Evolutionary conservation across 2,329 filamentous ascomycete genomes (phyloP), one percentile per base, ranked within the genome.

Genomic region (Dendryphion nanum): DNA sequence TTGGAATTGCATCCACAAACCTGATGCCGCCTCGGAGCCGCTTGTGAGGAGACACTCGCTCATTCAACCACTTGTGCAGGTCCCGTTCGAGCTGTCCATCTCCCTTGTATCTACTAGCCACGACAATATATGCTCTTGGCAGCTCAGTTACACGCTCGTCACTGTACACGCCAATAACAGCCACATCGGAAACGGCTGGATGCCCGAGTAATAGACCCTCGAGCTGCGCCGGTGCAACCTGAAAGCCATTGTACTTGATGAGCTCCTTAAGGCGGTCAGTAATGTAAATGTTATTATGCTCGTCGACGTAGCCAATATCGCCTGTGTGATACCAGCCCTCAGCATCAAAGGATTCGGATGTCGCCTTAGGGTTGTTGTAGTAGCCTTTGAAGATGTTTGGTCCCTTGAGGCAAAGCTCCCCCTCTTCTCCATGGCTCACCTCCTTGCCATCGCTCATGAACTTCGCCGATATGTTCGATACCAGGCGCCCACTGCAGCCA

Each of bases 211-310:
- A 56, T 7, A 79, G 47, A 4, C 73, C 74, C 55, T 81, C 78
- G 4, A 81, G 59, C 51, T 81, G 77, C 2, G 76, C 76, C 1
- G 78, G 78, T 8, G 78, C 75, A 10, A 81, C 78, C 54, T 81
- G 78, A 37, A 76, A 73, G 7, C 77, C 78, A 44, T 77, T 79
- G 21, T 79, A 76, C 55, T 81, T 81, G 62, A 80, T 81, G 36
- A 81, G 66, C 52, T 81, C 61, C 40, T 65, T 65, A 44, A 57
- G 57, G 10, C 61, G 48, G 41, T 65, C 61, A 2, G 59, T 53
- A 28, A 65, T 62, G 45, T 48, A 63, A 21, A 49, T 47, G 33
- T 36, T 52, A 0, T 46, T 53, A 0, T 72, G 50, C 12, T 71
- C 59, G 23, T 61, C 48, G 10, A 37, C 47, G 5, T 59, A 35